phyloP scores from a whole-genome alignment of 78 protist species.

The Paulinella micropora region DNA sequence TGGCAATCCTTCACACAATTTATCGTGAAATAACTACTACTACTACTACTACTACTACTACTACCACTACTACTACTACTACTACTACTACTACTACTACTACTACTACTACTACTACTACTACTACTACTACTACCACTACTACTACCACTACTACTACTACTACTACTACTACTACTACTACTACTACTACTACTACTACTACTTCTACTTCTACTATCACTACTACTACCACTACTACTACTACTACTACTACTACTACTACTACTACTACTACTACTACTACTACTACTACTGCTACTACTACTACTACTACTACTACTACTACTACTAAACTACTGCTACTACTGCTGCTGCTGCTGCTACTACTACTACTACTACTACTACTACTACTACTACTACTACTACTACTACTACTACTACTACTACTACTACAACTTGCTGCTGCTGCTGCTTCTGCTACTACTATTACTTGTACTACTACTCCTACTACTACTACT shows the following conservation, averaged over 20 bases:
- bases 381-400: background rate
- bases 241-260: background rate
- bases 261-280: background rate
- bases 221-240: background rate
- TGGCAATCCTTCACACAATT: no score
- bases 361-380: background rate
- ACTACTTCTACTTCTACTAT: no score
- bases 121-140: background rate
- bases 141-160: background rate
- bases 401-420: background rate
- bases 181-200: background rate
- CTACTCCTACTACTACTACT: no score
- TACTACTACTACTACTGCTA: background rate
- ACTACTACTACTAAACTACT: no score
- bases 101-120: background rate
- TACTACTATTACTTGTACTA: no score
- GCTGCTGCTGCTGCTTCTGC: no score
- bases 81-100: background rate
- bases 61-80: background rate
- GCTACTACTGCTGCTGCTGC: background rate
- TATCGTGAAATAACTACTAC: background rate
- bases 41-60: background rate
- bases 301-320: background rate
- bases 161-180: background rate
- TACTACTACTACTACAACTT: no score